Evolutionary conservation across 2,329 filamentous ascomycete species (phyloP), one percentile per base, ranked within the genome.

Genomic region (Xylariaceae sp.): DNA sequence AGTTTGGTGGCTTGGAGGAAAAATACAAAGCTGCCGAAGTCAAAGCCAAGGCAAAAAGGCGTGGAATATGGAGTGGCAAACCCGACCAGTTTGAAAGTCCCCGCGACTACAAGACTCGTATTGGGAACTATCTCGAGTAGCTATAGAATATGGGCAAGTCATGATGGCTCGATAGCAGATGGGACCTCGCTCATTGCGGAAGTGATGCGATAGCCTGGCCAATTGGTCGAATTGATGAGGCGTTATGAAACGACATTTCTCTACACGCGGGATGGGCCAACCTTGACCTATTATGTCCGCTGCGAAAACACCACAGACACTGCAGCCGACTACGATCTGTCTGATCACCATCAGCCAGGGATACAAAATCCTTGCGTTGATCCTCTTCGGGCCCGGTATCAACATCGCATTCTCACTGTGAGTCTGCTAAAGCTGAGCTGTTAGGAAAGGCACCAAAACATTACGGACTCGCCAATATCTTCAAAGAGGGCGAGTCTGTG

Each of bases 61-160:
- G 73, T 58, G 89, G 89, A 1, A 81, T 97, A 73, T 97, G 94
- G 94, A 76, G 79, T 42, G 76, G 79, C 31, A 80, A 81, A 52
- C 72, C 72, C 63, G 76, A 75, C 56, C 70, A 76, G 52, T 85
- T 85, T 64, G 91, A 96, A 74, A 95, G 85, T 66, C 94, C 94
- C 9, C 81, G 90, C 59, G 86, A 89, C 52, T 99, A 89, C 71
- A 99, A 99, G 75, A 85, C 68, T 7, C 68, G 77, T 45, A 74
- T 73, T 27, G 22, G 4, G 64, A 64, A 58, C 9, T 15, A 47
- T 47, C 63, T 49, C 48, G 68, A 63, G 45, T 68, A 63, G 49
- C 48, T 54, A 19, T 48, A 52, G 51, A 51, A 49, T 39, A 58
- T 55, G 40, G 18, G 44, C 18, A 55, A 60, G 39, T 44, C 48